Evolutionary conservation across 1,284 basidiomycete species (phyloP).

Genomic region (Meripilus lineatus): DNA sequence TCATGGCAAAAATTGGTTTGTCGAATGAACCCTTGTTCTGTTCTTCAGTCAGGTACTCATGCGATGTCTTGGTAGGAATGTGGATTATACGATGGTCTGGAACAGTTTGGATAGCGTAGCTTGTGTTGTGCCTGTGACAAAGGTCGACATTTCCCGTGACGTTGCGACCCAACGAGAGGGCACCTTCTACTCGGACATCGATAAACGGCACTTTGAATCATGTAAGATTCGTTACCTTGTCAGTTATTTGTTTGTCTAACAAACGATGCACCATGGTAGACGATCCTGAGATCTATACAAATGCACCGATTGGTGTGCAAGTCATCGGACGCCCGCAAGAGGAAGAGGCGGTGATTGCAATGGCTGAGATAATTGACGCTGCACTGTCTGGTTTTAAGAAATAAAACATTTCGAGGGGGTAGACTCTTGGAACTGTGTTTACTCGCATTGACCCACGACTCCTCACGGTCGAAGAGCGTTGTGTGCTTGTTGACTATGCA

Average conservation of each 20-base stretch:
- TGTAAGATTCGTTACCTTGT: conserved; percentile 37
- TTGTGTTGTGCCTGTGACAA: conserved; percentile 40
- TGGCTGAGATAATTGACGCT: conserved; percentile 34
- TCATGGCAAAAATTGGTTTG: conserved; percentile 25
- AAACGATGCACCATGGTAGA: conserved; percentile 25
- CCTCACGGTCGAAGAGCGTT: no score
- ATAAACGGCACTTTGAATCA: conserved; percentile 37
- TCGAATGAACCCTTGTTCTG: background rate
- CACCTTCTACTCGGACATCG: conserved; percentile 32
- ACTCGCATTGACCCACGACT: no score
- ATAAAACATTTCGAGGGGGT: no score
- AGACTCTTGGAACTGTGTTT: no score
- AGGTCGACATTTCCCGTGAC: conserved; percentile 29
- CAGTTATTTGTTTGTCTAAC: background rate
- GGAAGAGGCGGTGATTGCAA: conserved; percentile 45
- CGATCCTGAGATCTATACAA: conserved; percentile 37
- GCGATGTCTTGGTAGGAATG: conserved; percentile 10
- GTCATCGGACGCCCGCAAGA: conserved; percentile 44
- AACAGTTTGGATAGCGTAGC: conserved; percentile 38
- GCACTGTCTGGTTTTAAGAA: no score
- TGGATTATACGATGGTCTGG: conserved; percentile 20
- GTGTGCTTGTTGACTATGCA: no score
- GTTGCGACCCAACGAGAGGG: conserved; percentile 26
- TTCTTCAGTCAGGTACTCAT: background rate
- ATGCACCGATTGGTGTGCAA: conserved; percentile 48